Base-by-base conservation (phyloP, 2,329 filamentous ascomycete species). In the Pezicula carpinea region DNA sequence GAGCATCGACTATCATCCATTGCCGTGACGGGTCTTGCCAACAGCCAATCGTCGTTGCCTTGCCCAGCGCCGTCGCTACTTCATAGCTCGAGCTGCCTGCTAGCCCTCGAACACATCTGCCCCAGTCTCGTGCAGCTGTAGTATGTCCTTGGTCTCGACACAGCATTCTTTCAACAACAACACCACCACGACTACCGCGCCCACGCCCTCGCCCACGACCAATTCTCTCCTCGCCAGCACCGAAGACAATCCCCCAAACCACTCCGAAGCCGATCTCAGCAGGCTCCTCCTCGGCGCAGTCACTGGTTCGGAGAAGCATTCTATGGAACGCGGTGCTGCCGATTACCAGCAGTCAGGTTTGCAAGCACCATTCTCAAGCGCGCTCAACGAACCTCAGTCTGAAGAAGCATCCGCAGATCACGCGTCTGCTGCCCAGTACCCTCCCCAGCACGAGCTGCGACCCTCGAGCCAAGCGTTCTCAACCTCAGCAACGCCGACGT, bases 271-370 rank as follows among this genome's bases (percentile, higher is more conserved):
- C n/a, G 52, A 55, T 14, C 50, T 62, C 44, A 59, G 56, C 49
- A 55, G 53, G 48, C 58, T 63, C 57, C 58, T 63, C 57, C 60
- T 62, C 29, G 58, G 56, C 34, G 55, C 58, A 43, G 59, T 57
- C 47, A 48, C 57, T 26, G 52, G 59, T 47, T 33, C 52, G 17
- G 44, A 52, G 59, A 60, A 60, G 58, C 62, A 62, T 64, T 72
- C 66, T 73, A 79, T 80, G 75, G 75, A 80, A 69, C 74, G 75
- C 69, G 70, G 74, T 77, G 77, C 81, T 66, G 71, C 83, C 74
- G 85, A 89, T 70, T 90, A 87, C 75, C 80, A 85, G 81, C 85
- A 89, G 81, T 82, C 85, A 89, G 86, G 85, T 89, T 89, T 88
- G 85, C 83, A 77, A 69, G 81, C 81, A 77, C 79, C 80, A 71